Evolutionary conservation across 1,139 yeast genomes (phyloP).

Genomic region (Nakaseomyces kungkrabaensis): DNA sequence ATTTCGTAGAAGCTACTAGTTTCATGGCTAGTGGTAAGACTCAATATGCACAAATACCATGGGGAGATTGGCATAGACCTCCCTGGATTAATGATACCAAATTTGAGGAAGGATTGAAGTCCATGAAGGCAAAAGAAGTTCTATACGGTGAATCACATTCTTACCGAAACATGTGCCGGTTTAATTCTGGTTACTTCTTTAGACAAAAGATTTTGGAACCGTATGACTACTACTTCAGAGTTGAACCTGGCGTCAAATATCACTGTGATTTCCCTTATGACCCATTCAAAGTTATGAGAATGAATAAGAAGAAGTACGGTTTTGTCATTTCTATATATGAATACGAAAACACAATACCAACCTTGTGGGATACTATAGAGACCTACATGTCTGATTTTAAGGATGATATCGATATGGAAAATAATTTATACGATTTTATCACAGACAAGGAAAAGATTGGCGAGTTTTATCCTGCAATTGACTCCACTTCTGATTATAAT

Average conservation of each 20-base stretch:
- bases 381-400: slow-evolving; percentile 53
- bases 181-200: slow-evolving; percentile 75
- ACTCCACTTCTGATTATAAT: slow-evolving; percentile 53
- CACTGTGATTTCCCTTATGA: slow-evolving; percentile 71
- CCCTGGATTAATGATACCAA: slow-evolving; percentile 33
- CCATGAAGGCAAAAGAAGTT: slow-evolving; percentile 50
- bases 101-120: slow-evolving; percentile 41
- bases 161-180: slow-evolving; percentile 77
- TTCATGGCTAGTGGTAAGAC: slow-evolving; percentile 68
- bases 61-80: slow-evolving; percentile 64
- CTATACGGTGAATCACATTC: slow-evolving; percentile 70
- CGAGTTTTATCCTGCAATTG: slow-evolving; percentile 16
- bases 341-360: slow-evolving; percentile 73
- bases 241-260: slow-evolving; percentile 83
- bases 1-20: slow-evolving; percentile 55
- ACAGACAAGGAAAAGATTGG: slow-evolving; percentile 46
- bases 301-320: slow-evolving; percentile 67
- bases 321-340: slow-evolving; percentile 74
- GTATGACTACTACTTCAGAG: slow-evolving; percentile 85
- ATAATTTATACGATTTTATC: slow-evolving; percentile 59
- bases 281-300: slow-evolving; percentile 78
- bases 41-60: slow-evolving; percentile 61
- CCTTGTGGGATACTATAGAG: slow-evolving; percentile 70
- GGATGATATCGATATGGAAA: slow-evolving; percentile 46
- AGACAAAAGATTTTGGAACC: slow-evolving; percentile 55